Evolutionary conservation across 805 yeast genomes (phyloP), one percentile per base, ranked within the genome.

Genomic region (Saccharomycopsis javanensis): DNA sequence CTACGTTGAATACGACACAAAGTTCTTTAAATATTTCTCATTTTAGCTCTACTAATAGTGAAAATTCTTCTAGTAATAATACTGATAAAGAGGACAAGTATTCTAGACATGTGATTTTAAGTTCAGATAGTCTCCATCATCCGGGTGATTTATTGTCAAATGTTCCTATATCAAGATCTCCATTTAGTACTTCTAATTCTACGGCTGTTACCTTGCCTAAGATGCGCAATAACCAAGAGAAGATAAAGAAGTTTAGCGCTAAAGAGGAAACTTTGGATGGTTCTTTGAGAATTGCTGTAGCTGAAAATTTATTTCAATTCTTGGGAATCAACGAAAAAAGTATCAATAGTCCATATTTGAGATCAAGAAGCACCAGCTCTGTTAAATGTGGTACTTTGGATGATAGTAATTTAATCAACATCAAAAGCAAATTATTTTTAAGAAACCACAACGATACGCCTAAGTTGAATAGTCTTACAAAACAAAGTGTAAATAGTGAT

Each of bases 111-210:
- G 79, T 80, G 42, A 79, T 70, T 3, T 69, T 85, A 35, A 79
- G 77, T 27, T 75, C 86, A 1, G 72, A 83, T 53, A 77, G 79
- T 55, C 70, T 79, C 3, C 72, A 83, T 16, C 88, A 86, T 64
- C 96, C 96, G 0, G 96, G 96, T 30, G 96, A 89, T 66, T 73
- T 90, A 54, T 70, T 90, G 10, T 86, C 96, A 0, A 86, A 85
- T 56, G 96, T 85, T 0, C 94, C 96, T 0, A 67, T 86, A 6
- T 76, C 85, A 1, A 71, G 85, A 55, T 42, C 48, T 42, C 15
- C 28, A 10, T 23, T 42, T 8, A 42, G n/a, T 20, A 42, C 28
- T 15, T 42, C 48, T 15, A 42, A 42, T 42, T 18, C 28, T 7
- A 67, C 51, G 5, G 62, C 52, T 10, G 20, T 45, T 8, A 16